phyloP scores from a whole-genome alignment of 2,329 filamentous ascomycete genomes.

The Periconia sp. region DNA sequence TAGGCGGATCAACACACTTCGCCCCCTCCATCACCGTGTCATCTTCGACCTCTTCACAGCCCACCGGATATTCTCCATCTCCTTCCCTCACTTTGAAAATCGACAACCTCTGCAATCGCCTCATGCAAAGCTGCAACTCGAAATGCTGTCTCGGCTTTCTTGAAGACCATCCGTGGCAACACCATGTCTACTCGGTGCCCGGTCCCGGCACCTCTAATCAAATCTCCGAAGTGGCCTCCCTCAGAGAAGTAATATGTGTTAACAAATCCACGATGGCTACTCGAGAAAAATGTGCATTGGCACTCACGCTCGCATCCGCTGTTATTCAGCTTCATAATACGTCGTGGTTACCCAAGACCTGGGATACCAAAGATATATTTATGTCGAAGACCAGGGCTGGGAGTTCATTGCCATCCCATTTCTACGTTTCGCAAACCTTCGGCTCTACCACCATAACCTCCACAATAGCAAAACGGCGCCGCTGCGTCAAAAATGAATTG shows the following conservation, averaged over 20 bases:
- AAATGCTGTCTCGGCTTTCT: constrained; percentile 10
- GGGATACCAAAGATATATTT: constrained; percentile 15
- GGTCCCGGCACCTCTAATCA: constrained; percentile 3
- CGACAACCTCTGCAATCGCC: constrained; percentile 9
- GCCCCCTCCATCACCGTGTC: constrained; percentile 6
- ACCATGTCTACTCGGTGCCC: constrained; percentile 9
- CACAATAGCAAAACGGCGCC: background rate
- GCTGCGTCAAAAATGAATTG: constrained; percentile 12
- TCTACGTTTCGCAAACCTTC: constrained; percentile 8
- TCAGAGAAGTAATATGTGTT: constrained; percentile 6
- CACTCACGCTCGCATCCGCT: constrained; percentile 14
- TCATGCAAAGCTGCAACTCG: background rate
- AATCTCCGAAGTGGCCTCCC: background rate
- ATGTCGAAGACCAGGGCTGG: constrained; percentile 3
- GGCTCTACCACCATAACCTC: background rate
- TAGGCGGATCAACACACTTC: background rate
- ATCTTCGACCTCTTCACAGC: background rate
- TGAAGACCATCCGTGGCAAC: constrained; percentile 8
- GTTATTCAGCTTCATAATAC: constrained; percentile 19
- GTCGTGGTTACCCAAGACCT: constrained; percentile 13
- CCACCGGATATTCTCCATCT: constrained; percentile 1
- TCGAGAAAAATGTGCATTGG: constrained; percentile 8
- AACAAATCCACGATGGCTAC: background rate
- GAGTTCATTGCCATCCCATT: background rate
- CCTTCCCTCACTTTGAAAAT: constrained; percentile 4